A percentile compares a stretch with the other conserved stretches of the same genome.
These are phyloP conservation scores for Fistulinella prunicolor DNA, from an alignment of 768 basidiomycete species.

Conservation along the genomic window DNA sequence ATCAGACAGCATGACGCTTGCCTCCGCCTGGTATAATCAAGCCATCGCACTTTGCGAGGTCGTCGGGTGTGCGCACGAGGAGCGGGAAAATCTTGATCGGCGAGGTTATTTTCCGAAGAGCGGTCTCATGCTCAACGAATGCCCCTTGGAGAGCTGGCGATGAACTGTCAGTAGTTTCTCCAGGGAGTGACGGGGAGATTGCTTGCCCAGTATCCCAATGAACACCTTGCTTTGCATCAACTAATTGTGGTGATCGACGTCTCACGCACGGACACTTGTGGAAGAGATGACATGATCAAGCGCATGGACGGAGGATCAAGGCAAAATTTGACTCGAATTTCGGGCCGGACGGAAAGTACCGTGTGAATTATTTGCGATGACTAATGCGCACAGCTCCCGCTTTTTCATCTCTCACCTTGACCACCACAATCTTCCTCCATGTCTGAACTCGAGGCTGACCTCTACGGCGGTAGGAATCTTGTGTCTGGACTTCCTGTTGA, in stretches of 20 bases:
- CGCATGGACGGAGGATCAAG: background rate
- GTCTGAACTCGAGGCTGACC: slow-evolving; percentile 86
- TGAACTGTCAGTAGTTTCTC: background rate
- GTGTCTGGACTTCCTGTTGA: accelerated
- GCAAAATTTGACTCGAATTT: background rate
- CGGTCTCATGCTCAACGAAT: slow-evolving; percentile 80
- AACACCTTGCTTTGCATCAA: slow-evolving; percentile 19
- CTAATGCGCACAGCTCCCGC: slow-evolving; percentile 21
- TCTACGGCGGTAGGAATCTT: slow-evolving; percentile 70
- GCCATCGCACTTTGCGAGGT: slow-evolving; percentile 74
- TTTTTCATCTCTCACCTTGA: slow-evolving; percentile 36
- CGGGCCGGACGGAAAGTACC: slow-evolving; percentile 19
- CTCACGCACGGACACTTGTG: too few relatives aligned
- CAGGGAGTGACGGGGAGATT: background rate
- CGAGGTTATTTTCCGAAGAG: slow-evolving; percentile 56
- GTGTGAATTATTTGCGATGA: slow-evolving; percentile 27
- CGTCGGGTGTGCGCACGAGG: slow-evolving; percentile 71
- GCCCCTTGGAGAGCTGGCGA: slow-evolving; percentile 84
- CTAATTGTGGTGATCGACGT: background rate
- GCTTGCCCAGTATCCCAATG: slow-evolving; percentile 55
- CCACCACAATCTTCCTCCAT: slow-evolving; percentile 38
- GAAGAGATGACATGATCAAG: too few relatives aligned
- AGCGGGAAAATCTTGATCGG: slow-evolving; percentile 44
- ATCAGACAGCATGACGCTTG: slow-evolving; percentile 24
- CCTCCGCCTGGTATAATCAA: slow-evolving; percentile 94